Evolutionary conservation across 139 green algal species (phyloP), one percentile per base, ranked within the genome.

Genomic region (Eudorina sp.): DNA sequence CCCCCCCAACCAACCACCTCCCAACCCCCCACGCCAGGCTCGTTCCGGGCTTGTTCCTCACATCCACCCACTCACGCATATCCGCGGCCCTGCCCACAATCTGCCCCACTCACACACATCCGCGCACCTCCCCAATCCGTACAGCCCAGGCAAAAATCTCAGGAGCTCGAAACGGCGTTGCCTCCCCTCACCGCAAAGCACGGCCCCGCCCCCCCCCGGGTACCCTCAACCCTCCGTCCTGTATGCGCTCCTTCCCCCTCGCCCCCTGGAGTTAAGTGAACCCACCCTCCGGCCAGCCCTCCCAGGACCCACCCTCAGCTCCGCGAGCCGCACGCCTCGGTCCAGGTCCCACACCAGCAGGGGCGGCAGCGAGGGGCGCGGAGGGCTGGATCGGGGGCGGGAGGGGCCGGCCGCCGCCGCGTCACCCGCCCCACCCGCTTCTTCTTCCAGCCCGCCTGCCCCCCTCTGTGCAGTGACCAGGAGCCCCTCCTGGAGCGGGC

Each of bases 291-390:
- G n/a, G n/a, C n/a, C n/a, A n/a, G n/a, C n/a, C n/a, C n/a, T n/a
- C n/a, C n/a, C n/a, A n/a, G n/a, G n/a, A 16, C 31, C n/a, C 46
- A 83, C 48, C 48, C 69, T 48, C 34, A 83, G 46, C 75, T 83
- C 75, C n/a, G 75, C 75, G 51, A 83, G 51, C 34, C 23, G 31
- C 75, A 31, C 9, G 31, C 75, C 46, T 0, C 4, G 29, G 0
- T 16, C 75, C 75, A 83, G 75, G 21, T 83, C 48, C 75, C 75
- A 83, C 75, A 83, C 75, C 75, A 68, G 16, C 51, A 83, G 31
- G 1, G 75, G 75, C 0, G 5, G 11, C 75, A 83, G 75, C 11
- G 75, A 83, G 70, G 70, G 38, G 40, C 1, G 25, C 34, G 2
- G 36, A 4, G 13, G 38, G 45, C 72, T 18, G 68, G 7, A 29